Conservation (phyloP, 352 stramenopile genomes). For the Phytophthora meadii region DNA sequence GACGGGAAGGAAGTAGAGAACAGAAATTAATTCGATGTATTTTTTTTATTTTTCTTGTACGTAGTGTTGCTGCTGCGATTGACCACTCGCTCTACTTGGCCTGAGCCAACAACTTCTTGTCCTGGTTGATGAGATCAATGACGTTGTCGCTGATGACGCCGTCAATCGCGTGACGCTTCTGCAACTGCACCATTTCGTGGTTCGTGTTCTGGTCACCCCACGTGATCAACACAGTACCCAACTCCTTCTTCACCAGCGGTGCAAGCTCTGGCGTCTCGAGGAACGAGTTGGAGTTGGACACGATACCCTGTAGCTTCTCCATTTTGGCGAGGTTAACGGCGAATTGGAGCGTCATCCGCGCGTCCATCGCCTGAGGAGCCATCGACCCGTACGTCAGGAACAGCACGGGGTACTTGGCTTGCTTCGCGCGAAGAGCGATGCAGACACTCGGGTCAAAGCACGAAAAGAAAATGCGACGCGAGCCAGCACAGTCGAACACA, state of each 20-base stretch:
- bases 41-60: slow-evolving; percentile 1
- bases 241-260: slow-evolving; percentile 57
- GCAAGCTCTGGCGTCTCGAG: slow-evolving; percentile 60
- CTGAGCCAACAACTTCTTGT: slow-evolving; percentile 41
- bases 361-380: slow-evolving; percentile 49
- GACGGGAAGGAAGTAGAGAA: neutral
- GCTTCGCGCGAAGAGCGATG: slow-evolving; percentile 72
- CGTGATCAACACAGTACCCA: slow-evolving; percentile 56
- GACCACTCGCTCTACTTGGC: slow-evolving; percentile 13
- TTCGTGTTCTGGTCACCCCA: slow-evolving; percentile 88
- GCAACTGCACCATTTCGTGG: slow-evolving; percentile 68
- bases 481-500: slow-evolving; percentile 70
- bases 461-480: slow-evolving; percentile 81
- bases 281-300: slow-evolving; percentile 79
- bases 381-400: slow-evolving; percentile 79
- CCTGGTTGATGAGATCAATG: slow-evolving; percentile 69
- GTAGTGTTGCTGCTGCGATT: too few relatives aligned
- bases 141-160: slow-evolving; percentile 88
- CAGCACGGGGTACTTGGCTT: slow-evolving; percentile 76
- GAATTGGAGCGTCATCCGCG: slow-evolving; percentile 70
- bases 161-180: slow-evolving; percentile 75
- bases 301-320: slow-evolving; percentile 73
- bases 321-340: slow-evolving; percentile 66
- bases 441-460: slow-evolving; percentile 81
- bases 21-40: slow-evolving; percentile 14